A percentile compares a stretch with the other conserved stretches of the same genome.
These are phyloP conservation scores for Malbranchea cinnamomea DNA, from an alignment of 2,329 filamentous ascomycete species.

Conservation along the genomic window DNA sequence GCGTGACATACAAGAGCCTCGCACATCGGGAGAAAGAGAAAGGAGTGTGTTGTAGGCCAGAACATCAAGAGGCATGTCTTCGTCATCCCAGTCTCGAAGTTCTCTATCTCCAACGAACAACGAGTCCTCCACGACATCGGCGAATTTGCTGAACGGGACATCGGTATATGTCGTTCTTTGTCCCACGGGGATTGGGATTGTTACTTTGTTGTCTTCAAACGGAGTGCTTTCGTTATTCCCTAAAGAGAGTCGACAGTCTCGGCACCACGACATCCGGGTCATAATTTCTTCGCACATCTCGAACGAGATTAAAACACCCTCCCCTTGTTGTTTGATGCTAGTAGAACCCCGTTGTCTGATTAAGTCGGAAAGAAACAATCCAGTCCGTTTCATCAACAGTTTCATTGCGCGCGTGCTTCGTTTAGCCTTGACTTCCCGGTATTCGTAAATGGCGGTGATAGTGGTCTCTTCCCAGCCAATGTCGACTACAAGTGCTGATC, in stretches of 20 bases:
- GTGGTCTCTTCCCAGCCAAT: constrained; percentile 86
- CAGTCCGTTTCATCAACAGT: constrained; percentile 53
- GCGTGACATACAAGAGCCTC: constrained; percentile 73
- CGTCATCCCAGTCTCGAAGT: constrained; percentile 57
- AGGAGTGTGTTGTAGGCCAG: constrained; percentile 66
- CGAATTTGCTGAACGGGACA: constrained; percentile 54
- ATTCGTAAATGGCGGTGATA: constrained; percentile 79
- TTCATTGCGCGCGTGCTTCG: constrained; percentile 64
- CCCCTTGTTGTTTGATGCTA: constrained; percentile 16
- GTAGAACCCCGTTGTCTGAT: constrained; percentile 11
- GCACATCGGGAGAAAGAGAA: constrained; percentile 63
- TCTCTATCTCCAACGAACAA: constrained; percentile 49
- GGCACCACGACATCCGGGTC: constrained; percentile 66
- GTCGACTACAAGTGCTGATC: constrained; percentile 76
- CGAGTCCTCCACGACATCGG: constrained; percentile 58
- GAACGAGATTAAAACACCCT: constrained; percentile 43
- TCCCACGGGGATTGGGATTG: constrained; percentile 30
- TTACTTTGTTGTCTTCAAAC: constrained; percentile 18
- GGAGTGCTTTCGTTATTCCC: constrained; percentile 36
- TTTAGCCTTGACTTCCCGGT: constrained; percentile 58
- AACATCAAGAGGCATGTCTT: constrained; percentile 65
- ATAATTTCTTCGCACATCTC: constrained; percentile 70
- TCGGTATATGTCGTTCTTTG: constrained; percentile 33
- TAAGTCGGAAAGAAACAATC: constrained; percentile 22
- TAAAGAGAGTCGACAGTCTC: constrained; percentile 28